These are phyloP conservation scores for Diaporthe longicolla DNA, from an alignment of 2,329 filamentous ascomycete genomes.

Conservation along the genomic window DNA sequence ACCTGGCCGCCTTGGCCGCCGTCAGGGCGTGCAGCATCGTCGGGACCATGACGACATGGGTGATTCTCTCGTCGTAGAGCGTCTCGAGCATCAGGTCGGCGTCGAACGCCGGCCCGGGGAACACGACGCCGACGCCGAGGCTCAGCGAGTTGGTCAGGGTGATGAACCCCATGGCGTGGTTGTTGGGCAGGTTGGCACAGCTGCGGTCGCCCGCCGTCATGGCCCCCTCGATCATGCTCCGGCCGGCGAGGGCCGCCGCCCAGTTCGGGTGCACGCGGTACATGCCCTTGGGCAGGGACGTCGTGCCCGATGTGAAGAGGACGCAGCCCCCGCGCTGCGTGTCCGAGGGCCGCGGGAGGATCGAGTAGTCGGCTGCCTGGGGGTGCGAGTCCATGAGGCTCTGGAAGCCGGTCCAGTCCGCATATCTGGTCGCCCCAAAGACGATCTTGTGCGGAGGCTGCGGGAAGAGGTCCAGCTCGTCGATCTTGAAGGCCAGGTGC, in stretches of 20 bases:
- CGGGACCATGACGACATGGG: constrained; percentile 22
- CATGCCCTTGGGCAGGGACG: constrained; percentile 35
- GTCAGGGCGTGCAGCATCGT: constrained; percentile 31
- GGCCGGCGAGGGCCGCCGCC: not conserved
- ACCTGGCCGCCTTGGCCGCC: constrained; percentile 23
- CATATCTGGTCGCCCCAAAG: constrained; percentile 14
- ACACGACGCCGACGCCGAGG: not conserved
- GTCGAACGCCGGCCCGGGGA: constrained; percentile 18
- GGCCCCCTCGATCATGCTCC: not conserved
- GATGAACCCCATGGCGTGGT: constrained; percentile 35
- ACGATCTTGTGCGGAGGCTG: constrained; percentile 12
- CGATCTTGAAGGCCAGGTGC: constrained; percentile 30
- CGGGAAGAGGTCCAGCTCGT: constrained; percentile 9
- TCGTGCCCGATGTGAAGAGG: constrained; percentile 35
- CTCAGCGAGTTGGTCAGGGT: constrained; percentile 1
- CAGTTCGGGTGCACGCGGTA: not conserved
- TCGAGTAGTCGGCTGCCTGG: not conserved
- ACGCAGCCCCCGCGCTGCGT: constrained; percentile 11
- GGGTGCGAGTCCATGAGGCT: constrained; percentile 14
- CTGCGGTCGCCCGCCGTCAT: not conserved
- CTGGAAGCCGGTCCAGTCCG: constrained; percentile 27
- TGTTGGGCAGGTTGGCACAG: constrained; percentile 29
- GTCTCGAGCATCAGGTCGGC: constrained; percentile 28
- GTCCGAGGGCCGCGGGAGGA: not conserved
- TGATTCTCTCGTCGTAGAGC: constrained; percentile 15